These are phyloP conservation scores for Filobasidium floriforme DNA, from an alignment of 768 basidiomycete species.

Conservation along the genomic window DNA sequence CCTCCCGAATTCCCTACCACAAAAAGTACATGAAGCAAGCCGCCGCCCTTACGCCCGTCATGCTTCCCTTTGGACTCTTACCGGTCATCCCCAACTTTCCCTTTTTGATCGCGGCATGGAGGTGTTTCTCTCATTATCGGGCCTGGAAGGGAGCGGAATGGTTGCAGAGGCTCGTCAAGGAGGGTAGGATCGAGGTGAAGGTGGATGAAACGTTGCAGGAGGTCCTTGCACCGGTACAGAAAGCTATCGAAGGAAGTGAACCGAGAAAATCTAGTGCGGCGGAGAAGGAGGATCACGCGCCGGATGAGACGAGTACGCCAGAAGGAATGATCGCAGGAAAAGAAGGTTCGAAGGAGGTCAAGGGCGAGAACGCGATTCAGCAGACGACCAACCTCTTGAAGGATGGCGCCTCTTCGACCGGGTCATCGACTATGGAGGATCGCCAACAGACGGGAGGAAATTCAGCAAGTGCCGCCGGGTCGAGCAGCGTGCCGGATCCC, in stretches of 20 bases:
- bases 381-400: background rate
- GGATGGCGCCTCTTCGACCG: background rate
- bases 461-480: background rate
- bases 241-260: background rate
- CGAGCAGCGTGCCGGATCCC: constrained; percentile 12
- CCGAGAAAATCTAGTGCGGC: background rate
- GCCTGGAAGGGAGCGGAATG: constrained; percentile 42
- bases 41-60: constrained; percentile 35
- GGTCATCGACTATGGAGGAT: background rate
- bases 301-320: constrained; percentile 18
- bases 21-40: constrained; percentile 35
- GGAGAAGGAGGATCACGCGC: constrained; percentile 8
- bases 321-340: background rate
- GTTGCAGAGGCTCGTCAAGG: constrained; percentile 36
- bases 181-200: constrained; percentile 34
- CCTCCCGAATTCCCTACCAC: constrained; percentile 40
- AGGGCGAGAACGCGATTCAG: background rate
- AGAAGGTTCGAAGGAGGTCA: background rate
- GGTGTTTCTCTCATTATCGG: constrained; percentile 46
- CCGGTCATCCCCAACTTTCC: constrained; percentile 46
- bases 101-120: constrained; percentile 46
- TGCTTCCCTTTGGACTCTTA: constrained; percentile 44
- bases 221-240: background rate
- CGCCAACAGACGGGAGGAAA: too few relatives aligned
- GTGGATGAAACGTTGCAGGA: constrained; percentile 12